Evolutionary conservation across 371 early-diverging fungal species (phyloP), one percentile per base, ranked within the genome.

Genomic region (Syncephalastrum racemosum): DNA sequence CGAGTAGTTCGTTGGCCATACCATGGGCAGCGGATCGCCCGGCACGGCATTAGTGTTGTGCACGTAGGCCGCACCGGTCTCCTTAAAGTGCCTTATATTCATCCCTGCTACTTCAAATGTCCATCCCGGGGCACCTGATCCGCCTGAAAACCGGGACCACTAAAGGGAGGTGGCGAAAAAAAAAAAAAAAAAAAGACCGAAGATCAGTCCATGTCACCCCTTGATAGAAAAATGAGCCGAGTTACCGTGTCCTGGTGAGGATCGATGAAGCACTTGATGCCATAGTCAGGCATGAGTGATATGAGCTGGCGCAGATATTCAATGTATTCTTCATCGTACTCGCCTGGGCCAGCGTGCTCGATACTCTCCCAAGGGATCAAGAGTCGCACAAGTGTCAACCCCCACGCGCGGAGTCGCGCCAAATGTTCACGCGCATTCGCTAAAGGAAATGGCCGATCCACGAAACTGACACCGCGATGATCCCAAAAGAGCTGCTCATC

Each of bases 331-430:
- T 91, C 90, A 59, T 92, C 93, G 58, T 93, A 93, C 12, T 80
- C 64, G 2, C 93, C 92, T 43, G 86, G 86, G 4, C 88, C 86
- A 40, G 63, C 67, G 56, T 86, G 87, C 57, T 89, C 91, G 14
- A 93, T 66, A 14, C 90, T 82, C 53, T 94, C 94, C 94, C 94
- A 94, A 19, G 94, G 79, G 1, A 90, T 86, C 23, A 85, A 52
- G 7, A 92, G 50, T 2, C 94, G 69, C 7, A 92, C 65, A 63
- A 92, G 77, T 5, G 86, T 90, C 13, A 94, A 72, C 0, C 94
- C 94, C 93, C 93, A 93, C 2, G 78, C 63, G 16, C 80, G 65
- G 46, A 94, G 68, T 22, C 93, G 63, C 25, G 71, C 76, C 61
- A 92, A 87, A 60, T 94, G 92, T 50, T 81, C 83, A 49, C 86